Conservation (phyloP, 441 rosid species). For the Lepidium campestre region DNA sequence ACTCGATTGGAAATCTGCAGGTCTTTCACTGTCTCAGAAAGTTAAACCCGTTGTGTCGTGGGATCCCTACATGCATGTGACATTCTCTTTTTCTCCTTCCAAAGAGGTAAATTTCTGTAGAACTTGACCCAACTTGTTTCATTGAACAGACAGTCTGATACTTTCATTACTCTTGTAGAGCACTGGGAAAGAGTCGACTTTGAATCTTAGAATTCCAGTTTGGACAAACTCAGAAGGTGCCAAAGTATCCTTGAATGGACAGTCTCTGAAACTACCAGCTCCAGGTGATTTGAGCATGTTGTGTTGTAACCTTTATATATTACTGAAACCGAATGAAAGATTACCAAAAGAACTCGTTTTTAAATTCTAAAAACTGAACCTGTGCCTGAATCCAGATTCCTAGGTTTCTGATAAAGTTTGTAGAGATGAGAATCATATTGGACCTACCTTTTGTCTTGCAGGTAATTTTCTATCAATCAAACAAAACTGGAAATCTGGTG, state of each 20-base stretch:
- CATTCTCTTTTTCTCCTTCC: constrained; percentile 41
- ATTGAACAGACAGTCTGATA: not conserved
- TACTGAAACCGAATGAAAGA: not conserved
- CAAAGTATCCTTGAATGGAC: constrained; percentile 49
- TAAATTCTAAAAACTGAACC: not conserved
- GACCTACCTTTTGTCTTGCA: constrained; percentile 3
- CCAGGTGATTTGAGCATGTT: constrained; percentile 45
- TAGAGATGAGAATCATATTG: not conserved
- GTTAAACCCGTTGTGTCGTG: constrained; percentile 66
- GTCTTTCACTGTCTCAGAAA: constrained; percentile 49
- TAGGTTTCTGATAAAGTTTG: not conserved
- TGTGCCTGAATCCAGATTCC: not conserved
- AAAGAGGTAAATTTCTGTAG: constrained; percentile 35
- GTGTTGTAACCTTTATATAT: not conserved
- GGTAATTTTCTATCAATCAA: constrained; percentile 51
- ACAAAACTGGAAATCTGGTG: constrained; percentile 53
- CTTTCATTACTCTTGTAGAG: constrained; percentile 34
- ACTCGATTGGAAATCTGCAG: constrained; percentile 67
- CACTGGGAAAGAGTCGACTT: constrained; percentile 39
- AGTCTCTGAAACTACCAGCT: constrained; percentile 44
- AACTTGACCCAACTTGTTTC: not conserved
- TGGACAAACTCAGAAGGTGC: constrained; percentile 62
- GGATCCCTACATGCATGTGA: constrained; percentile 61
- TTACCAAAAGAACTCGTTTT: not conserved
- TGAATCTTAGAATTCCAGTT: constrained; percentile 69